Evolutionary conservation across 1,284 basidiomycete species (phyloP).

Genomic region (Cryptococcus sp.): DNA sequence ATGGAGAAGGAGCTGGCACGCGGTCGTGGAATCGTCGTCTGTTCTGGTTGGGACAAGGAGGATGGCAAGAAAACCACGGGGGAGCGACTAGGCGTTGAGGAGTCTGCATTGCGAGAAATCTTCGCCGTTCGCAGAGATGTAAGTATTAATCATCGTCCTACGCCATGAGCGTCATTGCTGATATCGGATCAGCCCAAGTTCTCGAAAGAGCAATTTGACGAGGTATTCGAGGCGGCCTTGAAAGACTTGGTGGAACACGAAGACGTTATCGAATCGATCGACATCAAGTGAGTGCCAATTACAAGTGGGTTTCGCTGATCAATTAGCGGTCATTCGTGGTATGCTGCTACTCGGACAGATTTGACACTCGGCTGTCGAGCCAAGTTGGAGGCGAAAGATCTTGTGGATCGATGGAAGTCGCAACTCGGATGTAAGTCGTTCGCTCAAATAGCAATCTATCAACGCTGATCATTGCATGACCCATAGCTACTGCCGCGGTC

Average conservation of each 20-base stretch:
- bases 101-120: conserved; percentile 54
- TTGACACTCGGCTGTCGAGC: conserved; percentile 71
- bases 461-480: conserved; percentile 16
- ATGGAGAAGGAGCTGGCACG: conserved; percentile 69
- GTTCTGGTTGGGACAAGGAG: conserved; percentile 56
- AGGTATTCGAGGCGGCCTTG: conserved; percentile 65
- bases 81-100: conserved; percentile 69
- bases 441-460: background rate
- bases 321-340: conserved; percentile 58
- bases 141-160: conserved; percentile 6
- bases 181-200: conserved; percentile 30
- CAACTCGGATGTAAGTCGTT: conserved; percentile 65
- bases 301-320: conserved; percentile 1
- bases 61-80: conserved; percentile 72
- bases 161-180: background rate
- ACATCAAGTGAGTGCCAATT: conserved; percentile 62
- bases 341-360: conserved; percentile 71
- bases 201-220: conserved; percentile 41
- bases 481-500: conserved; percentile 40
- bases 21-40: conserved; percentile 69
- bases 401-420: conserved; percentile 69
- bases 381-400: conserved; percentile 66
- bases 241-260: conserved; percentile 78
- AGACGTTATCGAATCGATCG: conserved; percentile 71
- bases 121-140: conserved; percentile 41